Evolutionary conservation across 495 filamentous ascomycete genomes (phyloP), one percentile per base, ranked within the genome.

Genomic region (Amphirosellinia nigrospora): DNA sequence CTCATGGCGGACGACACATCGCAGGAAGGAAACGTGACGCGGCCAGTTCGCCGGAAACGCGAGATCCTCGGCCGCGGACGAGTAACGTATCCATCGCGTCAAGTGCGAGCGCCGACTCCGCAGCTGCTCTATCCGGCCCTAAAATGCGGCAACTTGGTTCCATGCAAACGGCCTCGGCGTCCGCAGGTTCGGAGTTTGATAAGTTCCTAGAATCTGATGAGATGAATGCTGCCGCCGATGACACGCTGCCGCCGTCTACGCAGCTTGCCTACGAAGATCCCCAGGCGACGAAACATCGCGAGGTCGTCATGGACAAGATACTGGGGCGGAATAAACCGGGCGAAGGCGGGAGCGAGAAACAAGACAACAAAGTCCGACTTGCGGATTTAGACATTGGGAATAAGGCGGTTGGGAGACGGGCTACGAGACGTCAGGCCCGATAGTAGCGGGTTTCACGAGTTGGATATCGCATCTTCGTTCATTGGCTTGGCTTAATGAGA

Each of bases 231-330:
- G 63, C 69, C 26, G 70, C 77, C 11, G 73, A 73, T 9, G 68
- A 72, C 8, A 70, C 71, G 16, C 59, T 58, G 5, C 78, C 77
- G 6, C 83, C 83, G 15, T 75, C 80, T 4, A 82, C 82, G 4
- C 86, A 87, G 63, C 63, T 88, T 0, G 77, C 79, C 26, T 88
- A 86, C 53, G 77, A 82, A 15, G 83, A 86, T 65, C 74, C 78
- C 0, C 82, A 86, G n/a, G 80, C 81, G 7, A 70, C 66, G 11
- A 71, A 74, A 41, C 75, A 78, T 11, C 72, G 77, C 32, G 75
- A 78, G 38, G 67, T 71, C 8, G 71, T 82, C 8, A 73, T 81
- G 59, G 77, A 73, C 26, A 76, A 74, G 45, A 79, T 85, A 76
- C 68, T 71, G 61, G 76, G 77, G 19, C 39, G 43, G 10, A 64